Percentiles rank a stretch among this genome's conserved stretches.
These are phyloP conservation scores for Dimargaris cristalligena DNA, from an alignment of 192 early-diverging fungal species.

Conservation along the genomic window DNA sequence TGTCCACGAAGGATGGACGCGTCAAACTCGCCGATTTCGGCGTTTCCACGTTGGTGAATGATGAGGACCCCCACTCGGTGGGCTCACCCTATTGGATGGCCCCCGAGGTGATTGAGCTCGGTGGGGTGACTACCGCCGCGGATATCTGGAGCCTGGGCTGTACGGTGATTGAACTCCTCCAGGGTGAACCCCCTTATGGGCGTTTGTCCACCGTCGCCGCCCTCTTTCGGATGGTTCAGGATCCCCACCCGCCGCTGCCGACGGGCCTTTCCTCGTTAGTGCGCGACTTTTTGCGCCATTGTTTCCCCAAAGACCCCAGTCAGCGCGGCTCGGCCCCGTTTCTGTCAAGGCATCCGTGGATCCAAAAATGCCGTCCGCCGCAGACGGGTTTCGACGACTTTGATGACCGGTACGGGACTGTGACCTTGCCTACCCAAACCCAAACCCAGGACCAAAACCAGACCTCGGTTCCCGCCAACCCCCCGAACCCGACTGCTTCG, in stretches of 20 bases:
- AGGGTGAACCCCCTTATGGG: conserved; percentile 52
- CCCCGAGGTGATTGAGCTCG: conserved; percentile 50
- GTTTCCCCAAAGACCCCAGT: conserved; percentile 63
- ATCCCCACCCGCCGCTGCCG: conserved; percentile 56
- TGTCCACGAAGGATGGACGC: conserved; percentile 47
- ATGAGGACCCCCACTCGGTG: conserved; percentile 26
- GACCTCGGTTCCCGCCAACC: conserved; percentile 20
- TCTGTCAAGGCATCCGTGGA: conserved; percentile 54
- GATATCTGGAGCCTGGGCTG: conserved; percentile 60
- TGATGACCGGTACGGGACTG: conserved; percentile 6
- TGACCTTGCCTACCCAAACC: too few relatives aligned
- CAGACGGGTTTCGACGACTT: too few relatives aligned
- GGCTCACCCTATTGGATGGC: conserved; percentile 71
- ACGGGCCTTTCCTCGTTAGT: conserved; percentile 41
- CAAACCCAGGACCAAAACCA: too few relatives aligned
- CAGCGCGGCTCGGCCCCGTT: conserved; percentile 44
- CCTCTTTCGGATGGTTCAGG: conserved; percentile 51
- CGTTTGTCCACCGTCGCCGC: conserved; percentile 51
- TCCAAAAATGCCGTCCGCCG: conserved; percentile 15
- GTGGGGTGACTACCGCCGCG: conserved; percentile 47
- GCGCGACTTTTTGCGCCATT: conserved; percentile 56
- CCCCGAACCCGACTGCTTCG: conserved; percentile 20
- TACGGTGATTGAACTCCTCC: conserved; percentile 50
- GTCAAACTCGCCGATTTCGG: conserved; percentile 70
- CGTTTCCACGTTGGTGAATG: conserved; percentile 42